Base-by-base conservation (phyloP, 768 basidiomycete species). In the Xanthoconium stramineum region DNA sequence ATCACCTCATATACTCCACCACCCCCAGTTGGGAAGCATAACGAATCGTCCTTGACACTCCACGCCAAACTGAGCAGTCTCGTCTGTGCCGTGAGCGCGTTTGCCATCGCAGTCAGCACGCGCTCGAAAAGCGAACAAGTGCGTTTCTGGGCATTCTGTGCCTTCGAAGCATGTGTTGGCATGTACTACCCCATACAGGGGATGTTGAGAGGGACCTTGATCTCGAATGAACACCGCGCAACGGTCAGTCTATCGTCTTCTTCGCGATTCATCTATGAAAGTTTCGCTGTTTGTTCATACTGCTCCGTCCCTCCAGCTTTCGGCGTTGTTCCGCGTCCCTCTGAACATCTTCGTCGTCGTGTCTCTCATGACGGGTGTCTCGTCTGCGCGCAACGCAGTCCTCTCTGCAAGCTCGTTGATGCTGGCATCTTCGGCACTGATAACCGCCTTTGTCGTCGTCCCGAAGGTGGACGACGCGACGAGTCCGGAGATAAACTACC, bases 141-240 rank as follows among this genome's bases (percentile, higher is more conserved):
- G 19, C 79, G 87, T 5, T 89, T 89, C 62, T 88, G 81, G 80
- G 81, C 85, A 14, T 90, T 90, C 63, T 89, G 88, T 61, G 72
- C 78, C 14, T 90, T 89, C 58, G 88, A 90, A 67, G 85, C 80
- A 15, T 89, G 85, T 65, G 88, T 89, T 8, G 88, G 88, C 45
- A 81, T 87, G 82, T 89, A 89, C 64, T 89, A 89, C 63, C 88
- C 88, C 24, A 80, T 88, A 32, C 88, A 89, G 55, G 88, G 88
- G 30, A 89, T 86, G 78, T 71, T 89, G 20, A 78, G 85, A 39
- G 85, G 87, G 24, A 76, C 78, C 2, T 67, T 89, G 51, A 83
- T 89, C 13, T 75, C 84, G 1, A 83, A 89, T 56, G 88, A 88
- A 64, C 82, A 89, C 61, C 80, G 88, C 15, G 88, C 88, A 1